Percentiles rank a stretch among this genome's conserved stretches.
Conservation (phyloP, 1,284 basidiomycete genomes). For the Cryptococcus amylolentus region DNA sequence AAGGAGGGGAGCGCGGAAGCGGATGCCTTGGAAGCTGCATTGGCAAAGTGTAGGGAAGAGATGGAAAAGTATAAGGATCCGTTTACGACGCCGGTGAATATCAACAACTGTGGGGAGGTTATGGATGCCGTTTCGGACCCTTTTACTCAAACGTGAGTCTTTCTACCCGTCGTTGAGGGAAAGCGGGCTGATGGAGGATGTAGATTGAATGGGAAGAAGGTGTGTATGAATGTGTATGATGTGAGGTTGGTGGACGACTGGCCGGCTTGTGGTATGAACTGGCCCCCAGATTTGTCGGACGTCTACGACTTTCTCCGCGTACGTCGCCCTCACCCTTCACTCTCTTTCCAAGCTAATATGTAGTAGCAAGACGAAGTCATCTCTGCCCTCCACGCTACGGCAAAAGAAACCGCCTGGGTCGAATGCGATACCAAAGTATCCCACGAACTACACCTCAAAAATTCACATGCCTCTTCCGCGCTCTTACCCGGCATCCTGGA, state of each 20-base stretch:
- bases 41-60: conserved; percentile 62
- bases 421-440: conserved; percentile 79
- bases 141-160: conserved; percentile 62
- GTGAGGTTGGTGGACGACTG: conserved; percentile 76
- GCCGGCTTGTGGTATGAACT: conserved; percentile 97
- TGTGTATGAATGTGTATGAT: conserved; percentile 95
- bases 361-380: conserved; percentile 73
- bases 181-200: neutral
- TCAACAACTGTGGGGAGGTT: conserved; percentile 64
- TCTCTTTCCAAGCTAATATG: neutral
- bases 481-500: conserved; percentile 73
- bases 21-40: conserved; percentile 60
- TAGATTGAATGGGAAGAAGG: conserved; percentile 67
- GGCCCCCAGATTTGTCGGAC: conserved; percentile 83
- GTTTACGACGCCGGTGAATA: conserved; percentile 58
- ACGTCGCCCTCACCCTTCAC: conserved; percentile 33
- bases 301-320: conserved; percentile 78
- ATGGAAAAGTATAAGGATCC: conserved; percentile 54
- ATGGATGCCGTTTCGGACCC: conserved; percentile 61
- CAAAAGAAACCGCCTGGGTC: conserved; percentile 76
- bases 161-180: neutral
- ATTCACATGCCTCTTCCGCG: conserved; percentile 67
- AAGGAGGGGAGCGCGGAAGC: conserved; percentile 66
- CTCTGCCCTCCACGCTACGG: conserved; percentile 72
- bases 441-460: conserved; percentile 58